Conservation (phyloP, 495 filamentous ascomycete genomes). For the Thermochaetoides thermophila region DNA sequence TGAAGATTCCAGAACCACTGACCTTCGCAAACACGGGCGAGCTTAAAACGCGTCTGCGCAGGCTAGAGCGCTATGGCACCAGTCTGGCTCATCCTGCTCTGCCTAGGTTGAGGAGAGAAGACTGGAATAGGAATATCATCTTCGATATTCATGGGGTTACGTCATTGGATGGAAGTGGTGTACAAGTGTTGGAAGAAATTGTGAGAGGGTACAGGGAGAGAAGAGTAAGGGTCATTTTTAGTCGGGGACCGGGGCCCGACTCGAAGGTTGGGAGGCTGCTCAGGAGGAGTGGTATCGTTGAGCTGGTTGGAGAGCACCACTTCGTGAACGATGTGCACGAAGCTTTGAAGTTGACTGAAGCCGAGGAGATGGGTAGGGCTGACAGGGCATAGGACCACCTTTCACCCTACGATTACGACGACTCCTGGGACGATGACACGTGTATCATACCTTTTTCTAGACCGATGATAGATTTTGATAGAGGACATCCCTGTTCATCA, state of each 20-base stretch:
- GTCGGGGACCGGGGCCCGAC: conserved; percentile 47
- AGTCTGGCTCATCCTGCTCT: conserved; percentile 72
- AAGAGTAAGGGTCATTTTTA: conserved; percentile 79
- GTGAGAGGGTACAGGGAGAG: conserved; percentile 57
- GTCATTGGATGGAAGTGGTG: conserved; percentile 78
- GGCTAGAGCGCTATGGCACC: conserved; percentile 80
- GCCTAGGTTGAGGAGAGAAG: conserved; percentile 53
- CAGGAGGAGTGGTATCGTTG: conserved; percentile 67
- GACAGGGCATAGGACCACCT: too few species aligned
- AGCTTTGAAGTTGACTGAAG: conserved; percentile 64
- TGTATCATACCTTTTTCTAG: too few species aligned
- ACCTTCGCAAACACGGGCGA: conserved; percentile 97
- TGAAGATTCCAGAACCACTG: conserved; percentile 92
- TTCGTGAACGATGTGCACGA: conserved; percentile 76
- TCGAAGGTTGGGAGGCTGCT: conserved; percentile 59
- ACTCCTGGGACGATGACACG: too few species aligned
- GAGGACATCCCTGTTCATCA: too few species aligned
- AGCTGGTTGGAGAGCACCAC: conserved; percentile 51
- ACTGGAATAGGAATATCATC: conserved; percentile 77
- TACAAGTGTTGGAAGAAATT: conserved; percentile 83
- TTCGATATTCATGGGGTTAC: conserved; percentile 96
- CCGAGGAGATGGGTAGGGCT: conserved; percentile 30
- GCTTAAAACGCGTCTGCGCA: conserved; percentile 64
- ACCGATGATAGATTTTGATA: too few species aligned
- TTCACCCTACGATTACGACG: too few species aligned